Percentiles rank a stretch among this genome's conserved stretches.
phyloP scores from a whole-genome alignment of 345 rosid genomes.

The Arabidopsis arenosa region DNA sequence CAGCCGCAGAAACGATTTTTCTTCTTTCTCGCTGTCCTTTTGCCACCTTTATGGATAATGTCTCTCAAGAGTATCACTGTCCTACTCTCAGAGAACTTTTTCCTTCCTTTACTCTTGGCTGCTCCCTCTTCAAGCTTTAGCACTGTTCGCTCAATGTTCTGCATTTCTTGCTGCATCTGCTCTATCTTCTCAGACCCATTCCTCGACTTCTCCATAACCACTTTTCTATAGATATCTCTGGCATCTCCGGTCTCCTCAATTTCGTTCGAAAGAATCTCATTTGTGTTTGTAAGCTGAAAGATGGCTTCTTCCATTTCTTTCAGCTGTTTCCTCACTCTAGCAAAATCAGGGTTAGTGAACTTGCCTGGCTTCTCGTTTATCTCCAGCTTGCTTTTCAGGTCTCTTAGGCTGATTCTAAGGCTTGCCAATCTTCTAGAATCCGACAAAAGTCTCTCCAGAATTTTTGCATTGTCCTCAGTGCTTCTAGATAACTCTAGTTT shows the following conservation, averaged over 20 bases:
- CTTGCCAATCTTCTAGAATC: constrained; percentile 70
- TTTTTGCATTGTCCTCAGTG: constrained; percentile 56
- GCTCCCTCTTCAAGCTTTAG: constrained; percentile 76
- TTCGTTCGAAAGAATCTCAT: constrained; percentile 57
- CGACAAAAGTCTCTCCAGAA: constrained; percentile 74
- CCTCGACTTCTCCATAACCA: constrained; percentile 61
- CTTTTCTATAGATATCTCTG: constrained; percentile 50
- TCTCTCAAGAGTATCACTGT: constrained; percentile 69
- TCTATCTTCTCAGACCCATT: constrained; percentile 79
- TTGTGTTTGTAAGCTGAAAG: constrained; percentile 58
- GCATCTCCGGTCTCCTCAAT: constrained; percentile 58
- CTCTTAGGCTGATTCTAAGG: constrained; percentile 64
- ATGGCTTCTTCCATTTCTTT: constrained; percentile 73
- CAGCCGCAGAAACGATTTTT: constrained; percentile 79
- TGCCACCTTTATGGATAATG: constrained; percentile 63
- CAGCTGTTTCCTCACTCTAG: constrained; percentile 63
- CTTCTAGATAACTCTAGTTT: constrained; percentile 63
- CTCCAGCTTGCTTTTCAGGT: constrained; percentile 70
- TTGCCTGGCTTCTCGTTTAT: constrained; percentile 61
- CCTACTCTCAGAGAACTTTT: constrained; percentile 52
- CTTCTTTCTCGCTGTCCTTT: constrained; percentile 57
- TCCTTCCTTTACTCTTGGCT: constrained; percentile 56
- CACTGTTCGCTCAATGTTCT: constrained; percentile 65
- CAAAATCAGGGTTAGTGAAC: constrained; percentile 60
- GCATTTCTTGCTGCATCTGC: constrained; percentile 75